Evolutionary conservation across 192 early-diverging fungal genomes (phyloP), one percentile per base, ranked within the genome.

Genomic region (Geranomyces variabilis): DNA sequence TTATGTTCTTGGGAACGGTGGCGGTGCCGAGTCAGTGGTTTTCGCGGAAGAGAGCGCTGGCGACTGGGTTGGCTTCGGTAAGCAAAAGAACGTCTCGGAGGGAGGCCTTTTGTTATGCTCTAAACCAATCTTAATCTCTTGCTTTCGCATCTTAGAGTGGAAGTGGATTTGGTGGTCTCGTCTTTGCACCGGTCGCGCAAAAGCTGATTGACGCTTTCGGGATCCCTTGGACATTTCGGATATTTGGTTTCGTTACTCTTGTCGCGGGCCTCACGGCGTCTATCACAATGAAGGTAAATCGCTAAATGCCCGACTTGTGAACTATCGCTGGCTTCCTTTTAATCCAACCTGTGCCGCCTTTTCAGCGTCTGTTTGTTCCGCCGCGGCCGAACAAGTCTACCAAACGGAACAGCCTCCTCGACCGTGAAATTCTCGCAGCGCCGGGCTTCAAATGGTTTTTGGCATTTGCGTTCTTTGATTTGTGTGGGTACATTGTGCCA

Each of bases 1-100:
- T 95, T 41, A 59, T 89, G 17, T 88, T 87, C 49, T 84, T 90
- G 17, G 90, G 91, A 0, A 85, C 82, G 24, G 80, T 91, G 36
- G 80, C 84, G 14, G 82, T 90, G 4, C 82, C 89, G 3, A 69
- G 84, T 4, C 89, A 93, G 69, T 95, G 90, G 89, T 93, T 92
- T 71, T 67, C 74, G 53, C 83, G 82, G 66, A 69, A 81, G 41
- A 82, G 90, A 6, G 89, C 88, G 0, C 53, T 93, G 33, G 93
- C 93, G 0, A 79, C 89, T 13, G 93, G 92, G 13, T 57, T 92
- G 36, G 88, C 91, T n/a, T 82, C 91, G n/a, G n/a, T n/a, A n/a
- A 34, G 62, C 24, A 58, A n/a, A n/a, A n/a, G n/a, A n/a, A n/a
- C n/a, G n/a, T n/a, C n/a, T n/a, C n/a, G n/a, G n/a, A n/a, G n/a